Base-by-base conservation (phyloP, 805 yeast genomes). In the Suhomyces prunicola region DNA sequence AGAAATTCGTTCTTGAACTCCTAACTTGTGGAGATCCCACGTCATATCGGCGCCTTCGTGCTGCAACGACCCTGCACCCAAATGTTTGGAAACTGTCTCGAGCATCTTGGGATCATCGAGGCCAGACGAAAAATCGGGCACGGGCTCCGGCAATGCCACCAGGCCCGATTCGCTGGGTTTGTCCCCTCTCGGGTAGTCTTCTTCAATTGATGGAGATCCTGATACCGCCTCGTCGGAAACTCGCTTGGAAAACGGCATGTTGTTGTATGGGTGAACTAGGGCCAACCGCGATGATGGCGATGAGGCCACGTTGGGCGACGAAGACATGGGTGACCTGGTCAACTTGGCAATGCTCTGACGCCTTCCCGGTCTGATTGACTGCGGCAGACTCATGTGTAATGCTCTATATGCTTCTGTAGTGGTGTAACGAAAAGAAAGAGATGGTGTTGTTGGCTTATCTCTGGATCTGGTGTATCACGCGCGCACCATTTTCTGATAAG, bases 1-100 rank as follows among this genome's bases (percentile, higher is more conserved):
- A 26, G 17, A 2, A 13, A 8, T 36, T 13, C 29, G 19, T n/a
- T 42, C 46, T 19, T 51, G 53, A 26, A 46, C 53, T 36, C 52
- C 44, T 36, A 57, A 36, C 15, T 67, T 72, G 58, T 76, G 78
- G 50, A 80, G 58, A 52, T 79, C 83, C 58, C 83, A 65, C 4
- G 81, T 78, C 42, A 80, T 77, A 58, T 80, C 84, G 12, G 81
- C 84, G 6, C 83, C 82, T 36, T 78, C 82, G 4, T 69, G 54
- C 36, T 69, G 69, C 31, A 79, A 59, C 2, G 77, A 66, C 13
- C 57, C 61, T 27, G 66, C 71, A 1, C 74, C 71, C 23, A 77
- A 59, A 61, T 77, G 79, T 46, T 69, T 73, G 17, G 65, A 57
- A 19, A 77, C 64, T 39, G 62, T 68, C 47, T 66, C 65, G 22